These are phyloP conservation scores for Lolium multiflorum DNA, from an alignment of 176 grass and related monocot genomes.

Conservation along the genomic window DNA sequence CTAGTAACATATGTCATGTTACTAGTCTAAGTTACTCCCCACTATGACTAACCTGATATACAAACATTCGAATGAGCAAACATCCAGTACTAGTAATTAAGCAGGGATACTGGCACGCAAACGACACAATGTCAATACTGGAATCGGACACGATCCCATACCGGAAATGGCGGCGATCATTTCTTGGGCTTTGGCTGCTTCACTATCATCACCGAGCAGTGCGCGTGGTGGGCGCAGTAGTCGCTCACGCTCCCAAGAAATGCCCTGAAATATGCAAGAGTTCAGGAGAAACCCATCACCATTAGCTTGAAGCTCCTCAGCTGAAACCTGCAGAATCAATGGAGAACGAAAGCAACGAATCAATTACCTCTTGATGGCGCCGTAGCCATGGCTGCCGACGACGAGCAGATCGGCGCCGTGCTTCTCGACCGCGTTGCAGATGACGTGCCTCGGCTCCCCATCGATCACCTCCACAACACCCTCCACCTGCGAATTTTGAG, in stretches of 20 bases:
- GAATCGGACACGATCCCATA: neutral
- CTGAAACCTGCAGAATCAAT: neutral
- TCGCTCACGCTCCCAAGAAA: slow-evolving; percentile 78
- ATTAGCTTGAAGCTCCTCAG: neutral
- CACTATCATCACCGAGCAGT: slow-evolving; percentile 72
- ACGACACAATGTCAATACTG: neutral
- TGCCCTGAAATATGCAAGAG: slow-evolving; percentile 31
- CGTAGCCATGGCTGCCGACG: slow-evolving; percentile 72
- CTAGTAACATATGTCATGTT: too few relatives aligned
- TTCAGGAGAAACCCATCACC: neutral
- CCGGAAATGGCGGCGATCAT: neutral
- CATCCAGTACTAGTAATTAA: neutral
- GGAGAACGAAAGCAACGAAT: neutral
- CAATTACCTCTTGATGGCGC: slow-evolving; percentile 63
- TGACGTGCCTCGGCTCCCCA: slow-evolving; percentile 60
- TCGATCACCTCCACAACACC: slow-evolving; percentile 60
- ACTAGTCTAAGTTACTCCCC: too few relatives aligned
- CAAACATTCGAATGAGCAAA: neutral
- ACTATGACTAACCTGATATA: too few relatives aligned
- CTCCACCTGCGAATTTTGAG: slow-evolving; percentile 37
- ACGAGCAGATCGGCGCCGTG: slow-evolving; percentile 58
- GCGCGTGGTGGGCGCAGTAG: slow-evolving; percentile 74
- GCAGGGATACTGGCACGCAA: neutral
- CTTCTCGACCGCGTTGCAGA: slow-evolving; percentile 62
- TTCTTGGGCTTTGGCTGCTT: slow-evolving; percentile 58